These are phyloP conservation scores for Flaveria sonorensis DNA, from an alignment of 129 eudicot species.

Conservation along the genomic window DNA sequence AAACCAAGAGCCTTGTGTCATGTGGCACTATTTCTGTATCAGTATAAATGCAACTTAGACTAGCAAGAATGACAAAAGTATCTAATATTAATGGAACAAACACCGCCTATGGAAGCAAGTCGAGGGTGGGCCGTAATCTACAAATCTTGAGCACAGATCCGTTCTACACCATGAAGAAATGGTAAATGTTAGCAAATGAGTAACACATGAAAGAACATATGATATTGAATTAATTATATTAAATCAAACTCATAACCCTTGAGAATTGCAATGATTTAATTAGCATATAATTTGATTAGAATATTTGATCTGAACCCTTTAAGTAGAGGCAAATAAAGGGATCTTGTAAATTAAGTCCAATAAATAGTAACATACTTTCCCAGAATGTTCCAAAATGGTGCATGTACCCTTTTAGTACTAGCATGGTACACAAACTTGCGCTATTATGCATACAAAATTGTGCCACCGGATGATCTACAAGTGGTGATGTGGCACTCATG, in stretches of 20 bases:
- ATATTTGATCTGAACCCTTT: neutral
- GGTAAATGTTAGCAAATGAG: slow-evolving; percentile 2
- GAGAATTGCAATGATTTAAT: neutral
- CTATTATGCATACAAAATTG: neutral
- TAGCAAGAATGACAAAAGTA: slow-evolving; percentile 25
- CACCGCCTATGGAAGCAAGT: slow-evolving; percentile 16
- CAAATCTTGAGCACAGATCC: slow-evolving; percentile 63
- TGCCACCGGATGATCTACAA: neutral
- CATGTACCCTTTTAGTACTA: no score
- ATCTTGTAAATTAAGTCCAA: slow-evolving; percentile 1
- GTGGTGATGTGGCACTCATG: neutral
- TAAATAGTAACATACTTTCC: neutral
- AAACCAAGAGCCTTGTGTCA: slow-evolving; percentile 35
- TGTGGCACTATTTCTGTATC: slow-evolving; percentile 30
- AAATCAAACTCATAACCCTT: neutral
- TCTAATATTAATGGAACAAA: slow-evolving; percentile 26
- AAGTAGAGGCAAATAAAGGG: neutral
- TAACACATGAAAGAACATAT: neutral
- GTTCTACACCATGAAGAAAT: slow-evolving; percentile 52
- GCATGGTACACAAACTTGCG: neutral
- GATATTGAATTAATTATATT: neutral
- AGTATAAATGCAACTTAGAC: slow-evolving; percentile 38
- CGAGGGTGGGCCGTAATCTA: slow-evolving; percentile 30
- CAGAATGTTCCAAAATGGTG: no score
- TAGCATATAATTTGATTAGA: neutral